These are phyloP conservation scores for Arachis monticola DNA, from an alignment of 331 rosid genomes.

Conservation along the genomic window DNA sequence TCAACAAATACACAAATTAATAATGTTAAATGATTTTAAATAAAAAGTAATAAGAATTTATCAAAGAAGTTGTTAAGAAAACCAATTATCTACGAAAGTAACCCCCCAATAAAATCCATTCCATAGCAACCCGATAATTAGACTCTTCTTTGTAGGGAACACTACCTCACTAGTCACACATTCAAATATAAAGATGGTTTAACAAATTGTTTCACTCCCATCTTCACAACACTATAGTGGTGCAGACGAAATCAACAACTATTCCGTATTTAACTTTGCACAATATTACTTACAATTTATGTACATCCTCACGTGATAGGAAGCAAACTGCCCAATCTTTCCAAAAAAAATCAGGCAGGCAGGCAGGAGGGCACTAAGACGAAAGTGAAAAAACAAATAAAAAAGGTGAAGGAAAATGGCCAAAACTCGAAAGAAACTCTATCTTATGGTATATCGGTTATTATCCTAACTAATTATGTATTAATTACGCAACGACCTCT, in stretches of 20 bases:
- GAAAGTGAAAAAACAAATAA: conserved; percentile 1
- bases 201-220: too few relatives aligned
- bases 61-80: too few relatives aligned
- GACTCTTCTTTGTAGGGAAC: too few relatives aligned
- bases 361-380: background rate
- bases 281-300: background rate
- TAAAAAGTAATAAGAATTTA: too few relatives aligned
- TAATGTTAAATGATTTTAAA: too few relatives aligned
- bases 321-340: background rate
- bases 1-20: too few relatives aligned
- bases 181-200: too few relatives aligned
- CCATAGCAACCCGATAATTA: too few relatives aligned
- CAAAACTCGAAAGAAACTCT: background rate
- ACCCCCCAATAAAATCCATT: too few relatives aligned
- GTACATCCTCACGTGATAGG: conserved; percentile 8
- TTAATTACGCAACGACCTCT: background rate
- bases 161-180: too few relatives aligned
- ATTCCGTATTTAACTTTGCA: background rate
- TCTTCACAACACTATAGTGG: background rate
- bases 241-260: background rate
- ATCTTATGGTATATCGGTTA: background rate
- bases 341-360: background rate
- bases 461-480: background rate
- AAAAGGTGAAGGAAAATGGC: background rate
- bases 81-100: too few relatives aligned